phyloP scores from a whole-genome alignment of 306 rosid genomes.

The Cercis canadensis region DNA sequence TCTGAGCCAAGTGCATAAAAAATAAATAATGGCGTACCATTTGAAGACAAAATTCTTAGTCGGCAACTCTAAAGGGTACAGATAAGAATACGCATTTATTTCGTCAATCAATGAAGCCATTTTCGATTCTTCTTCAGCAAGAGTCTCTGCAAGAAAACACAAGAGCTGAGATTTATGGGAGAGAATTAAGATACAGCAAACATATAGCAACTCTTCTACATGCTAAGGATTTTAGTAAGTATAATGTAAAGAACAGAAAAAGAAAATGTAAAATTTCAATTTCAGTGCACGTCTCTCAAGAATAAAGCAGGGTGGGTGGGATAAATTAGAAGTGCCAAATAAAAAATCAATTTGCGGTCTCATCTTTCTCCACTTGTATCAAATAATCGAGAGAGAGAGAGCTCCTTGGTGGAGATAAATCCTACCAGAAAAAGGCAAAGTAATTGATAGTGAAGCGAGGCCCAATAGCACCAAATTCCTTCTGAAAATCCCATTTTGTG shows the following conservation, averaged over 20 bases:
- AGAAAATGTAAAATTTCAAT: neutral
- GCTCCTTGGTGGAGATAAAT: neutral
- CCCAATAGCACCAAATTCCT: conserved; percentile 72
- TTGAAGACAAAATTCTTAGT: conserved; percentile 72
- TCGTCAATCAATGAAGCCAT: conserved; percentile 73
- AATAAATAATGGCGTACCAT: conserved; percentile 59
- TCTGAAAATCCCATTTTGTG: conserved; percentile 52
- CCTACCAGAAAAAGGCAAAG: conserved; percentile 56
- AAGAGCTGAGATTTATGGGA: neutral
- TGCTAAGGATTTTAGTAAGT: neutral
- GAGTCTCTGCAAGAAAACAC: conserved; percentile 55
- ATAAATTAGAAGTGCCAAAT: conserved; percentile 1
- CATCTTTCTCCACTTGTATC: conserved; percentile 1
- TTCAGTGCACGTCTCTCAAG: neutral
- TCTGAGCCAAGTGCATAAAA: neutral
- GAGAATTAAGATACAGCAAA: conserved; percentile 27
- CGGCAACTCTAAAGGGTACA: conserved; percentile 76
- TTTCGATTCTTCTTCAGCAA: conserved; percentile 72
- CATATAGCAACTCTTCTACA: conserved; percentile 1
- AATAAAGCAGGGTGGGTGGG: too few relatives aligned
- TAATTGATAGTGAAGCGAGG: conserved; percentile 54
- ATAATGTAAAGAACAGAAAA: neutral
- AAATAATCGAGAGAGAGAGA: neutral
- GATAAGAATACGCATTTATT: conserved; percentile 79
- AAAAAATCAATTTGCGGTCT: neutral